Evolutionary conservation across 1,284 basidiomycete species (phyloP).

Genomic region (Pseudozyma tsukubaensis): DNA sequence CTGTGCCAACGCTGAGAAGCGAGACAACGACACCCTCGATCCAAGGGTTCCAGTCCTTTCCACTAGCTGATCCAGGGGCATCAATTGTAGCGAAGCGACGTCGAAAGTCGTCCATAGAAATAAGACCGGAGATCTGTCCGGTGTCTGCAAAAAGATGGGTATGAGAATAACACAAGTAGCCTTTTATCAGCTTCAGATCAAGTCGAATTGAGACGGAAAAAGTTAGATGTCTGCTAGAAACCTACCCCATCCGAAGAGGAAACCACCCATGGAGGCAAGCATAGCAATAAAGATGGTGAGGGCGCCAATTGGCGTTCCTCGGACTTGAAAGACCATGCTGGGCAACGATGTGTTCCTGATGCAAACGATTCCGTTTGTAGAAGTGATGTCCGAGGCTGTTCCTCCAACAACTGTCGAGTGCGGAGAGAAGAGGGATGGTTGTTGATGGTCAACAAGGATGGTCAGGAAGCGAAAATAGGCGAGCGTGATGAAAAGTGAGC

Average conservation of each 20-base stretch:
- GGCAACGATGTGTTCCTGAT: background rate
- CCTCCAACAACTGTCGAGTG: too few relatives aligned
- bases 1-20: slow-evolving; percentile 72
- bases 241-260: slow-evolving; percentile 74
- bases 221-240: too few relatives aligned
- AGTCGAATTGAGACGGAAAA: too few relatives aligned
- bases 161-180: too few relatives aligned
- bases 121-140: slow-evolving; percentile 81
- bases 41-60: slow-evolving; percentile 58
- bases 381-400: too few relatives aligned
- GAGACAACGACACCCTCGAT: slow-evolving; percentile 76
- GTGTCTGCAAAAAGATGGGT: slow-evolving; percentile 75
- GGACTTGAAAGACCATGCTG: slow-evolving; percentile 48
- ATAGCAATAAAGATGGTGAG: slow-evolving; percentile 77
- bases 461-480: too few relatives aligned
- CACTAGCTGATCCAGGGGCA: slow-evolving; percentile 14
- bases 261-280: slow-evolving; percentile 81
- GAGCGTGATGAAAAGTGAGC: too few relatives aligned
- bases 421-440: too few relatives aligned
- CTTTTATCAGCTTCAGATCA: too few relatives aligned
- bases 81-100: slow-evolving; percentile 73
- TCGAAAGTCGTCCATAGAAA: slow-evolving; percentile 80
- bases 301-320: slow-evolving; percentile 64
- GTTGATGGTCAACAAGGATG: too few relatives aligned
- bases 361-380: background rate